Percentiles rank a stretch among this genome's conserved stretches.
phyloP scores from a whole-genome alignment of 495 filamentous ascomycete species.

The Daldinia grandis region DNA sequence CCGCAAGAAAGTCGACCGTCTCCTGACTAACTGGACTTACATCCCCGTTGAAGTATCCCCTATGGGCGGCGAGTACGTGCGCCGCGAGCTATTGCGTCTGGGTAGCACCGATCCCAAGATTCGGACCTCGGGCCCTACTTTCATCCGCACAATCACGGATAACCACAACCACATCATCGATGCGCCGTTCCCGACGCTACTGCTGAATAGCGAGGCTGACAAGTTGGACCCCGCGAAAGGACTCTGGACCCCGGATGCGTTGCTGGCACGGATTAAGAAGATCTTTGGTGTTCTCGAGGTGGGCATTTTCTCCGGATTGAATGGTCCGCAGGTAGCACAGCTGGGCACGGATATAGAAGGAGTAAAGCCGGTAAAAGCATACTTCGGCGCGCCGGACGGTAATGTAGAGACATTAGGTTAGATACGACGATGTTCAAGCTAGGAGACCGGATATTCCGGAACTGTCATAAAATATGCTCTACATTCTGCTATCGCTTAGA shows the following conservation, averaged over 20 bases:
- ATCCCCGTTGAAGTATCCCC: slow-evolving; percentile 95
- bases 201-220: slow-evolving; percentile 67
- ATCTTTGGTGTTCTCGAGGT: slow-evolving; percentile 92
- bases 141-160: slow-evolving; percentile 87
- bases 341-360: slow-evolving; percentile 69
- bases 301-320: slow-evolving; percentile 84
- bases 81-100: slow-evolving; percentile 70
- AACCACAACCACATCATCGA: slow-evolving; percentile 95
- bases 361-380: slow-evolving; percentile 90
- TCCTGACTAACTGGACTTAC: slow-evolving; percentile 81
- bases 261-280: slow-evolving; percentile 76
- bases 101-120: slow-evolving; percentile 74
- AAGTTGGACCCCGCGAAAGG: slow-evolving; percentile 64
- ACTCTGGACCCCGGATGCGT: slow-evolving; percentile 77
- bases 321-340: slow-evolving; percentile 71
- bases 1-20: slow-evolving; percentile 79
- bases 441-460: not conserved
- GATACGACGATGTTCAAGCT: not conserved
- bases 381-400: slow-evolving; percentile 91
- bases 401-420: slow-evolving; percentile 57
- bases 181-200: slow-evolving; percentile 79
- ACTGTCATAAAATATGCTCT: not conserved
- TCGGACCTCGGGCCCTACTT: slow-evolving; percentile 68
- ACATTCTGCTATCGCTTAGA: not conserved
- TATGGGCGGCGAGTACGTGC: slow-evolving; percentile 74